Evolutionary conservation across 768 basidiomycete species (phyloP).

Genomic region (Rhodotorula graminis): DNA sequence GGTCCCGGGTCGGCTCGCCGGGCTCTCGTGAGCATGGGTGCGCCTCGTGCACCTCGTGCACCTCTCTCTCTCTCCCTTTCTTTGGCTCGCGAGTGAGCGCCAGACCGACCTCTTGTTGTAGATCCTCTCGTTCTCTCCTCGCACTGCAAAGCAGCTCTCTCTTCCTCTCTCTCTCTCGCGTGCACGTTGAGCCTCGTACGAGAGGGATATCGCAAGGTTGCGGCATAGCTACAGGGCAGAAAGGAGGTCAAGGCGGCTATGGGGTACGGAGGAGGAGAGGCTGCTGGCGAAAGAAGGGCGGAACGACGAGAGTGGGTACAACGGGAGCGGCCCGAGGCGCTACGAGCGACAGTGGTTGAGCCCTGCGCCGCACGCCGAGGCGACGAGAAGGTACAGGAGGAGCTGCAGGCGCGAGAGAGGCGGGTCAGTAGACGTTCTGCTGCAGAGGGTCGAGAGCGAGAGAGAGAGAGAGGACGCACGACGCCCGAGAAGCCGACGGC

Average conservation of each 20-base stretch:
- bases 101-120: too few species aligned
- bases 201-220: too few species aligned
- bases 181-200: not conserved
- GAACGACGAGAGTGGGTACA: not conserved
- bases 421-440: too few species aligned
- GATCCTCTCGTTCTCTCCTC: too few species aligned
- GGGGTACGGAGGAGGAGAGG: not conserved
- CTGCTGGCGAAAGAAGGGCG: too few species aligned
- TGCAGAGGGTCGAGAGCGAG: slow-evolving; percentile 49
- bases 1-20: slow-evolving; percentile 45
- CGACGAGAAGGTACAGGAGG: slow-evolving; percentile 73
- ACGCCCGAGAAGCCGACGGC: slow-evolving; percentile 49
- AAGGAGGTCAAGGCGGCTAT: not conserved
- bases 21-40: slow-evolving; percentile 34
- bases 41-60: not conserved
- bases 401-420: slow-evolving; percentile 52
- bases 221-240: not conserved
- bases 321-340: not conserved
- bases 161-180: not conserved
- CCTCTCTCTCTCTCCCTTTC: too few species aligned
- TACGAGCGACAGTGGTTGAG: slow-evolving; percentile 45
- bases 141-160: too few species aligned
- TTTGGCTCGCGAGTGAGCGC: too few species aligned
- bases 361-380: slow-evolving; percentile 82
- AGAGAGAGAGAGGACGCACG: not conserved